Percentiles rank a stretch among this genome's conserved stretches.
Conservation (phyloP, 2,329 filamentous ascomycete genomes). For the Aspergillus caelatus region DNA sequence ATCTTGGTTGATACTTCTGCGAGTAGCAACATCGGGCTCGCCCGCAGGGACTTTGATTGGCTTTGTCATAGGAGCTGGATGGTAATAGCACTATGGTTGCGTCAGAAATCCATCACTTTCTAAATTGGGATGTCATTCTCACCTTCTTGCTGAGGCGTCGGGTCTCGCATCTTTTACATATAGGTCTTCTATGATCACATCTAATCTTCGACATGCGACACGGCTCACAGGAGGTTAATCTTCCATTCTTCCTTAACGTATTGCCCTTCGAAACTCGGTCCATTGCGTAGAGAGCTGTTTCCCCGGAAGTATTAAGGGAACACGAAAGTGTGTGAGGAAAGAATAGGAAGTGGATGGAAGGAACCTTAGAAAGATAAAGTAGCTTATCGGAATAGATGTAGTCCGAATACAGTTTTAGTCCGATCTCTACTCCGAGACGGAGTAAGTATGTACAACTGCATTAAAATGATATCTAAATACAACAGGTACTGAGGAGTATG, state of each 20-base stretch:
- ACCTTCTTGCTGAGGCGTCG: background rate
- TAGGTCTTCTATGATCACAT: slow-evolving; percentile 4
- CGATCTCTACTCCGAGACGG: slow-evolving; percentile 1
- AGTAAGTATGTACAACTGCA: background rate
- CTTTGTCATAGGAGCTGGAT: slow-evolving; percentile 4
- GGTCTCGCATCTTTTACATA: background rate
- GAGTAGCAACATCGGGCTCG: background rate
- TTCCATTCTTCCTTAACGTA: background rate
- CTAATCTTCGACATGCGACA: slow-evolving; percentile 3
- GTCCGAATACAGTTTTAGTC: background rate
- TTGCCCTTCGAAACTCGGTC: background rate
- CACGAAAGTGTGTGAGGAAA: background rate
- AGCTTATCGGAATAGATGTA: background rate
- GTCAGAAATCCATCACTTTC: background rate
- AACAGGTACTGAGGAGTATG: background rate
- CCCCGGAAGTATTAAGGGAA: background rate
- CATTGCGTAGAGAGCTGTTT: background rate
- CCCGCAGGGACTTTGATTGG: background rate
- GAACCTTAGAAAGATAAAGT: background rate
- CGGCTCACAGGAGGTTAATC: background rate
- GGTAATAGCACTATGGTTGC: background rate
- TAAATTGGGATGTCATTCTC: background rate
- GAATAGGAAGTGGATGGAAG: background rate
- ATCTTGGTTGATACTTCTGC: background rate
- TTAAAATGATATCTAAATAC: background rate